Conservation (phyloP, 1,139 yeast genomes). For the Taiozyma sp. region DNA sequence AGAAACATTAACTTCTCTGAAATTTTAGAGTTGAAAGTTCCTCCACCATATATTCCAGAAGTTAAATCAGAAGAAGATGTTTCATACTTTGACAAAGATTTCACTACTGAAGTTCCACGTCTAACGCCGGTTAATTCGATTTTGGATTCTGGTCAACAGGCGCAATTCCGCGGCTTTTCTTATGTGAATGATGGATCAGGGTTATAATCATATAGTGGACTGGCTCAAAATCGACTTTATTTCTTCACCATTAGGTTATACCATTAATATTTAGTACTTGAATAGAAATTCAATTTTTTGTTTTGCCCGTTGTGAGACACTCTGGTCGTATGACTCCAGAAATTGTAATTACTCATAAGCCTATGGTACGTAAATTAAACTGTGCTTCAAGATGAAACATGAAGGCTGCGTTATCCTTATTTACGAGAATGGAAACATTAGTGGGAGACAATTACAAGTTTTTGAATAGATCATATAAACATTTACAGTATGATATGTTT, state of each 20-base stretch:
- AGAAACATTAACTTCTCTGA: slow-evolving; percentile 88
- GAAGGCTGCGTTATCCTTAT: too few species aligned
- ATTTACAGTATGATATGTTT: too few species aligned
- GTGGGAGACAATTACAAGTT: too few species aligned
- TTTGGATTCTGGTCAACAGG: slow-evolving; percentile 84
- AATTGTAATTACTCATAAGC: too few species aligned
- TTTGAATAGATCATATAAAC: too few species aligned
- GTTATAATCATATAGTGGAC: slow-evolving; percentile 3
- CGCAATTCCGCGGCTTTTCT: slow-evolving; percentile 94
- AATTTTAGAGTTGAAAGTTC: slow-evolving; percentile 62
- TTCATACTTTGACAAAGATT: slow-evolving; percentile 89
- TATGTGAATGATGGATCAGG: slow-evolving; percentile 61
- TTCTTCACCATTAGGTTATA: neutral
- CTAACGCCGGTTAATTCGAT: slow-evolving; percentile 91
- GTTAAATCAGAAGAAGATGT: slow-evolving; percentile 85
- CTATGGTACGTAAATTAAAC: too few species aligned
- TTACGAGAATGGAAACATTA: too few species aligned
- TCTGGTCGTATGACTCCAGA: neutral
- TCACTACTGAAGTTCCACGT: slow-evolving; percentile 91
- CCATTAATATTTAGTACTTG: neutral
- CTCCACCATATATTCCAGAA: slow-evolving; percentile 83
- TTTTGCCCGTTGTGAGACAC: neutral
- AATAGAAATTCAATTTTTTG: neutral
- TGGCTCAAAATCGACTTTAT: neutral
- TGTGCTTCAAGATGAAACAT: too few species aligned